A percentile compares a stretch with the other conserved stretches of the same genome.
Evolutionary conservation across 768 basidiomycete genomes (phyloP).

Genomic region (Kwoniella europaea): DNA sequence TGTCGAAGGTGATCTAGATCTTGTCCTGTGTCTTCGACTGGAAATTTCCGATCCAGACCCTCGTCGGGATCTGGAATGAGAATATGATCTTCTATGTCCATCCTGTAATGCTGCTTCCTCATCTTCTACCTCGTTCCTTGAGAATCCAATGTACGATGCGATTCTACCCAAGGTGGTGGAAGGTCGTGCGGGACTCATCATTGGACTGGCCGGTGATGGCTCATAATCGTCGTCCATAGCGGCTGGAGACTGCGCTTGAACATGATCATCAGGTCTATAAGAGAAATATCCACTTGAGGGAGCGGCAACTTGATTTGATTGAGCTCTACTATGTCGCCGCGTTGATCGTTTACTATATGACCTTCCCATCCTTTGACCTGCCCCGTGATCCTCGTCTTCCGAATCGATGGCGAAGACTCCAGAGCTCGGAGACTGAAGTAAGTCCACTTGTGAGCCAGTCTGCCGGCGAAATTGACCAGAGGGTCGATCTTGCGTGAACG

Average conservation of each 20-base stretch:
- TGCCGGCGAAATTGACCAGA: slow-evolving; percentile 23
- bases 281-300: slow-evolving; percentile 34
- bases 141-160: slow-evolving; percentile 50
- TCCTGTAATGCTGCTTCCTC: slow-evolving; percentile 37
- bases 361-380: slow-evolving; percentile 7
- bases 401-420: slow-evolving; percentile 47
- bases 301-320: slow-evolving; percentile 3
- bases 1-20: slow-evolving; percentile 27
- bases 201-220: slow-evolving; percentile 2
- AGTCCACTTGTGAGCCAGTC: slow-evolving; percentile 36
- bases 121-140: slow-evolving; percentile 37
- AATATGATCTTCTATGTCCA: slow-evolving; percentile 29
- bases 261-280: slow-evolving; percentile 19
- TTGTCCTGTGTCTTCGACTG: background rate
- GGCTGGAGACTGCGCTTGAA: background rate
- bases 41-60: slow-evolving; percentile 40
- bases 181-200: slow-evolving; percentile 33
- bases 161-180: slow-evolving; percentile 40
- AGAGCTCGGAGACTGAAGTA: slow-evolving; percentile 40
- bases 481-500: slow-evolving; percentile 32
- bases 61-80: slow-evolving; percentile 37
- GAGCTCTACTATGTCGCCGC: slow-evolving; percentile 20
- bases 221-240: slow-evolving; percentile 6
- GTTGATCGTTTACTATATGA: slow-evolving; percentile 29
- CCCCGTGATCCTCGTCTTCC: slow-evolving; percentile 41